Evolutionary conservation across 2,329 filamentous ascomycete species (phyloP).

Genomic region (Pseudogymnoascus sp.): DNA sequence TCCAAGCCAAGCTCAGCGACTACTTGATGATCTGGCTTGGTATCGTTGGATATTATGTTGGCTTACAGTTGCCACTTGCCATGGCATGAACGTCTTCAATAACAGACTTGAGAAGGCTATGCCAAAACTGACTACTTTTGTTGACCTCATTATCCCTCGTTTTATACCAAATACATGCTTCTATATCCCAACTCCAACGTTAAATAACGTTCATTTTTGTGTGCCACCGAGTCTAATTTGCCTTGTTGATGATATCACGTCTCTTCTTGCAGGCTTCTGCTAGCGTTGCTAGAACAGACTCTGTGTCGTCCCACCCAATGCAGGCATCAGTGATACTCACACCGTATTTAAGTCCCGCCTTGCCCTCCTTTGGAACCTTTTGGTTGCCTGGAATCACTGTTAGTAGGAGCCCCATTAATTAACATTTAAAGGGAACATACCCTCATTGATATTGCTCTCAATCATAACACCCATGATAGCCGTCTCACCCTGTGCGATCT

Average conservation of each 20-base stretch:
- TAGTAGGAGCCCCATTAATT: slow-evolving; percentile 7
- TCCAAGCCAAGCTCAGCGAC: slow-evolving; percentile 47
- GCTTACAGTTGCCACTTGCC: slow-evolving; percentile 66
- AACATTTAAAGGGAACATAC: slow-evolving; percentile 35
- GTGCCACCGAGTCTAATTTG: not conserved
- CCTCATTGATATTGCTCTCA: slow-evolving; percentile 93
- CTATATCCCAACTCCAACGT: slow-evolving; percentile 4
- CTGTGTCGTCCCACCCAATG: slow-evolving; percentile 89
- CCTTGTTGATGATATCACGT: slow-evolving; percentile 1
- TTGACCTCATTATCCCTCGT: slow-evolving; percentile 2
- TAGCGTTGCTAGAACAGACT: slow-evolving; percentile 65
- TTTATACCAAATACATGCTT: slow-evolving; percentile 7
- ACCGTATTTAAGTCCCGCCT: slow-evolving; percentile 78
- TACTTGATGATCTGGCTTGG: slow-evolving; percentile 88
- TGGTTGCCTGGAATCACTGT: slow-evolving; percentile 56
- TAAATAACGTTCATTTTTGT: not conserved
- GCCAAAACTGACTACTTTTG: slow-evolving; percentile 1
- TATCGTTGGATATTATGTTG: slow-evolving; percentile 72
- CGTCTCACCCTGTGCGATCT: slow-evolving; percentile 75
- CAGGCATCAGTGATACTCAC: slow-evolving; percentile 97
- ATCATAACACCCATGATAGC: slow-evolving; percentile 98
- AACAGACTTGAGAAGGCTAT: slow-evolving; percentile 1
- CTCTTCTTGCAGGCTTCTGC: slow-evolving; percentile 73
- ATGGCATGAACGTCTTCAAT: slow-evolving; percentile 39
- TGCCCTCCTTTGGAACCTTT: slow-evolving; percentile 83